Base-by-base conservation (phyloP, 2,329 filamentous ascomycete genomes). In the Fusarium robinianum region DNA sequence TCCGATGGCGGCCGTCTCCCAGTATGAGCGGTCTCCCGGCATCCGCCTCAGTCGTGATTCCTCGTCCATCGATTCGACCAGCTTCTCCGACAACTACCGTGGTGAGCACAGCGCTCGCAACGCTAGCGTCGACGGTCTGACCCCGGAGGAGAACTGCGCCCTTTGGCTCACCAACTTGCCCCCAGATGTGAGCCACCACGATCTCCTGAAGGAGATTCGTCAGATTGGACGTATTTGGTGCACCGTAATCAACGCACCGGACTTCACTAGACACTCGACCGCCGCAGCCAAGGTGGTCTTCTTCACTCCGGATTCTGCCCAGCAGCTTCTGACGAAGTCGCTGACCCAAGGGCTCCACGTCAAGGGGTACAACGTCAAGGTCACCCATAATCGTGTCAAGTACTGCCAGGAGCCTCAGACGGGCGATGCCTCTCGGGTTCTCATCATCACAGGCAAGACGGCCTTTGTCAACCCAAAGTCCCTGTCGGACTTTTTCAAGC, bases 131-230 rank as follows among this genome's bases (percentile, higher is more conserved):
- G 55, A 65, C 9, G 39, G 62, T 16, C 62, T 71, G 5, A 7
- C 47, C 0, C 41, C 61, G 1, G 62, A 65, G 8, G 39, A 70
- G 21, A 81, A 79, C 60, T 78, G 76, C 21, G 70, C 75, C 1
- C 63, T 81, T 1, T 81, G 77, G 72, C 51, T 82, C 17, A 76
- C 72, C 2, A 75, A 77, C 35, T 68, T 82, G 0, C 75, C 78
- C 0, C 65, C 72, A 0, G 49, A 67, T 38, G 61, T 75, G 27
- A 71, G 65, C 2, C 67, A 72, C 26, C 51, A 61, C 17, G 66
- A 73, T 51, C 73, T 81, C 1, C 70, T 81, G 2, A 44, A 55
- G 2, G 50, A 65, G 3, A 71, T 81, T 29, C 67, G 70, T 8
- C 56, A 67, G 46, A 64, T 73, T 19, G 79, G 79, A 3, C 76